These are phyloP conservation scores for Exophiala dermatitidis DNA, from an alignment of 2,329 filamentous ascomycete genomes.

Conservation along the genomic window DNA sequence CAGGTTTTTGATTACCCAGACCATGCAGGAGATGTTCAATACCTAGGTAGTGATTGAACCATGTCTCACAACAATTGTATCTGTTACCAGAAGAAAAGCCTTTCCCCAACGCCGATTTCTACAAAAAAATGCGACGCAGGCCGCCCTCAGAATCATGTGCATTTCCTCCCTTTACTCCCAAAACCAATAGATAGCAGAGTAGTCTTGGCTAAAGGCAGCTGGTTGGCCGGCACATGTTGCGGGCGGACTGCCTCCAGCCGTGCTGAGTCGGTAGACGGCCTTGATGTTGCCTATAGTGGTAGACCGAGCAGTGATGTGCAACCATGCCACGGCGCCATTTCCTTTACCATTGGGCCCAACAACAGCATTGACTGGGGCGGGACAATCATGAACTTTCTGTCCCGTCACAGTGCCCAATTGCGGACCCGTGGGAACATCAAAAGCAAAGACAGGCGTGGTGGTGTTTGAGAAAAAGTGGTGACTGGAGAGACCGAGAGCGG, in stretches of 20 bases:
- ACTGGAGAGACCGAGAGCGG: slow-evolving; percentile 59
- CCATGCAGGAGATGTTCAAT: too few species aligned
- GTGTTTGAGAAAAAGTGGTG: slow-evolving; percentile 71
- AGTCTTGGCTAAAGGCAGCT: slow-evolving; percentile 62
- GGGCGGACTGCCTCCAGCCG: slow-evolving; percentile 71
- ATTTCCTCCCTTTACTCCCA: slow-evolving; percentile 27
- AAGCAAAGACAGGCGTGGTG: slow-evolving; percentile 71
- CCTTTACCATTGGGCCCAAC: slow-evolving; percentile 52
- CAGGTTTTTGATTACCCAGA: too few species aligned
- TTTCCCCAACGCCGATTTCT: neutral
- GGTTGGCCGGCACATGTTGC: slow-evolving; percentile 62
- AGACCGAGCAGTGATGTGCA: slow-evolving; percentile 52
- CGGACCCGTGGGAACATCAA: slow-evolving; percentile 44
- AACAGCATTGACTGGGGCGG: slow-evolving; percentile 55
- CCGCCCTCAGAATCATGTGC: neutral
- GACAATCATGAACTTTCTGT: slow-evolving; percentile 53
- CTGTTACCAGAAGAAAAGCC: neutral
- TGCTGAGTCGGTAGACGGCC: slow-evolving; percentile 70
- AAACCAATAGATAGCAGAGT: slow-evolving; percentile 73
- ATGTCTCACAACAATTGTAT: neutral
- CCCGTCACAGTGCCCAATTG: slow-evolving; percentile 56
- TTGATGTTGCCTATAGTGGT: slow-evolving; percentile 47
- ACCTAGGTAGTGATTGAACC: too few species aligned
- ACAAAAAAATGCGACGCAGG: neutral
- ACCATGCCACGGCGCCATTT: slow-evolving; percentile 68